Conservation (phyloP, 1,284 basidiomycete species). For the Wallemia hederae region DNA sequence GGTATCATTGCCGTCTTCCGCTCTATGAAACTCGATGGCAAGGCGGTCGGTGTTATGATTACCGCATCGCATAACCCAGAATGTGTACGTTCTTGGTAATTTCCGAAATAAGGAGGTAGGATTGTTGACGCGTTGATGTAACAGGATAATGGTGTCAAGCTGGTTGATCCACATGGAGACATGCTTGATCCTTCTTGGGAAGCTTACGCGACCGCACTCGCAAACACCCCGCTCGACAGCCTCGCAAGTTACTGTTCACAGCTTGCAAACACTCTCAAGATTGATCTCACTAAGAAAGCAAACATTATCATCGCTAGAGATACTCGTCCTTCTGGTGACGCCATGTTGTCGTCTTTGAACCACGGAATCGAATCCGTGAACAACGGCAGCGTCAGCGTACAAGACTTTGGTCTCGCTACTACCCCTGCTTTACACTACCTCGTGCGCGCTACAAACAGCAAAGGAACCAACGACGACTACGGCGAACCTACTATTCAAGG, state of each 20-base stretch:
- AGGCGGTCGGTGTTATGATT: constrained; percentile 89
- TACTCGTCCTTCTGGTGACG: constrained; percentile 64
- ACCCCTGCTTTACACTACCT: constrained; percentile 92
- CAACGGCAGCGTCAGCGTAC: constrained; percentile 30
- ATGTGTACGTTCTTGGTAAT: constrained; percentile 24
- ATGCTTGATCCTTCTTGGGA: constrained; percentile 98
- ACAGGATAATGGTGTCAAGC: constrained; percentile 93
- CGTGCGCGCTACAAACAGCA: constrained; percentile 65
- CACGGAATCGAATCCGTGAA: constrained; percentile 49
- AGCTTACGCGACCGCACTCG: constrained; percentile 52
- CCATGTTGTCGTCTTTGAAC: constrained; percentile 50
- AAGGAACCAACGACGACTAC: constrained; percentile 40
- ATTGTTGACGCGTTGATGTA: too few relatives aligned
- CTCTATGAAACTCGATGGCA: constrained; percentile 66
- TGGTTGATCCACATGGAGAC: constrained; percentile 92
- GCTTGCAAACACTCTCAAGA: constrained; percentile 35
- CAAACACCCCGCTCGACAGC: constrained; percentile 49
- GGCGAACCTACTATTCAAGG: constrained; percentile 60
- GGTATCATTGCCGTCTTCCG: constrained; percentile 69
- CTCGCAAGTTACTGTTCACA: constrained; percentile 36
- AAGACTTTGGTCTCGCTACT: constrained; percentile 24
- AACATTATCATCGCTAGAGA: constrained; percentile 73
- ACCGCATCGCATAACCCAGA: constrained; percentile 98
- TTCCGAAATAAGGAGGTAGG: background rate
- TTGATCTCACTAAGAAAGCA: constrained; percentile 48